These are phyloP conservation scores for Strigomonas culicis DNA, from an alignment of 208 protist species.

Conservation along the genomic window DNA sequence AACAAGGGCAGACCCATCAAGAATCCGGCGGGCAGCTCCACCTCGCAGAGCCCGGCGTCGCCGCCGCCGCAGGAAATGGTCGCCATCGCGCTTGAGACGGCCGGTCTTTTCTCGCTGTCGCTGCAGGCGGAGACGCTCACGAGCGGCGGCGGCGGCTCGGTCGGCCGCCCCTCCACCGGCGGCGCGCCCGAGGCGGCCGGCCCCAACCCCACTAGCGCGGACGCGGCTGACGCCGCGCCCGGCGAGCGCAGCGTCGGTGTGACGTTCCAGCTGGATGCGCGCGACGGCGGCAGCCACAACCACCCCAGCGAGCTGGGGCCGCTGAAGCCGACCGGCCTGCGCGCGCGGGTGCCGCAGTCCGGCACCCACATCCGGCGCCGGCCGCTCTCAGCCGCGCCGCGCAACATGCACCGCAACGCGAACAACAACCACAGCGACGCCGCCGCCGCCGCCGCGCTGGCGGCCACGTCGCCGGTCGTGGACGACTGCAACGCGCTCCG, in stretches of 20 bases:
- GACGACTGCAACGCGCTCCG: too few relatives aligned
- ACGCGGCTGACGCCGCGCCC: too few relatives aligned
- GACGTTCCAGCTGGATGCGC: background rate
- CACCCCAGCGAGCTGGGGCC: conserved; percentile 31
- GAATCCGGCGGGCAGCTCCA: background rate
- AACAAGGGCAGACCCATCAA: background rate
- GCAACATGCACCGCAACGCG: background rate
- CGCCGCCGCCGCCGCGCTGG: background rate
- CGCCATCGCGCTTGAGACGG: background rate
- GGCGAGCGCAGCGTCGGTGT: background rate
- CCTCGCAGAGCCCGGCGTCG: background rate
- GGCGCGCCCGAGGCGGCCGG: too few relatives aligned
- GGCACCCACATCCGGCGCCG: conserved; percentile 74
- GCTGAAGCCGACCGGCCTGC: conserved; percentile 29
- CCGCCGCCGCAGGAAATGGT: conserved; percentile 2
- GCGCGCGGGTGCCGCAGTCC: conserved; percentile 35
- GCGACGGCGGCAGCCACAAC: background rate
- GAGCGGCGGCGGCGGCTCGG: background rate
- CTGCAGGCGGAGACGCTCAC: conserved; percentile 4
- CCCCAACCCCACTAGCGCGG: background rate
- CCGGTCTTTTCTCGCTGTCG: background rate
- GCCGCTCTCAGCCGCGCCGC: conserved; percentile 45
- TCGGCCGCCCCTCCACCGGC: background rate
- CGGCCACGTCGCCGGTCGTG: background rate
- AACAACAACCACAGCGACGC: background rate